Base-by-base conservation (phyloP, 768 basidiomycete species). In the Russula sp. region DNA sequence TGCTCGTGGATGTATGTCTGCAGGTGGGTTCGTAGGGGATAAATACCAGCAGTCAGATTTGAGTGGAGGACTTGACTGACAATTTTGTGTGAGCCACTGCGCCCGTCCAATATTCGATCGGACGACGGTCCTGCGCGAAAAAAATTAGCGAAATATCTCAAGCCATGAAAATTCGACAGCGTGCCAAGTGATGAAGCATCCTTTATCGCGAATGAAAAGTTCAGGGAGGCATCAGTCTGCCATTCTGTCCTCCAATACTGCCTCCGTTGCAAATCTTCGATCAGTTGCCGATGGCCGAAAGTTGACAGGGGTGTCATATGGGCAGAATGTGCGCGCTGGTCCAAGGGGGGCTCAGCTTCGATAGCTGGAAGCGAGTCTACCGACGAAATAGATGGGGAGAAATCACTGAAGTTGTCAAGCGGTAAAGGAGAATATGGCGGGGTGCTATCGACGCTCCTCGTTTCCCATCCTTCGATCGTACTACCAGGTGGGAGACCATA, bases 171-270 rank as follows among this genome's bases (percentile, higher is more conserved):
- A 39, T 11, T 31, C 27, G 32, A 44, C 9, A 54, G 44, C 76
- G 45, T 69, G 84, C 89, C 89, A 40, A 93, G 75, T 2, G 89
- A 87, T 2, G 89, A 91, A 9, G 87, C 82, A 69, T 89, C 84
- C 0, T 84, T 83, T 20, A 91, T 72, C 69, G 86, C 75, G 68
- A 92, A 90, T 4, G 73, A 74, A 22, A 74, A 73, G 16, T 70
- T 71, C 13, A 77, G 60, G 65, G 77, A 71, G 27, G 75, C 75
- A 66, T 82, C 80, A 1, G 77, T 77, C 55, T 75, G 76, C 87
- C 87, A 90, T 31, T 82, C 84, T 2, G 80, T 74, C 65, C 82
- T 79, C 91, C 91, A 93, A 69, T 91, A 91, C 67, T 93, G 91
- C 56, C 75, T 77, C 4, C 76, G 72, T 66, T 80, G 81, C 31